These are phyloP conservation scores for Coniella lustricola DNA, from an alignment of 2,329 filamentous ascomycete species.

Conservation along the genomic window DNA sequence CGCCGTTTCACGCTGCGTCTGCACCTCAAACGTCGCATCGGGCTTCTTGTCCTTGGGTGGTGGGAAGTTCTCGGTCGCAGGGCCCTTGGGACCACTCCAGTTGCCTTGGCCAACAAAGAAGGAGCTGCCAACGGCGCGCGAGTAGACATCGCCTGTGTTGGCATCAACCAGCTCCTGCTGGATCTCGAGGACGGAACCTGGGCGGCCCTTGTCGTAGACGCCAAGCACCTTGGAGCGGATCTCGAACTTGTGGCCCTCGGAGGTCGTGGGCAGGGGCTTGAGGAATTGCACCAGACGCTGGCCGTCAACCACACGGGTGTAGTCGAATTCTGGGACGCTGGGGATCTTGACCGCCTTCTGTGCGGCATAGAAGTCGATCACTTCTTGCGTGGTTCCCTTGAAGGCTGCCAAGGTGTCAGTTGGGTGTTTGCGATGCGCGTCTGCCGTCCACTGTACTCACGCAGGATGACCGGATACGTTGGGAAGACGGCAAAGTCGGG, in stretches of 20 bases:
- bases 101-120: conserved; percentile 75
- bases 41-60: conserved; percentile 62
- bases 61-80: conserved; percentile 69
- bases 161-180: conserved; percentile 71
- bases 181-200: conserved; percentile 73
- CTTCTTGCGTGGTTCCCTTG: conserved; percentile 69
- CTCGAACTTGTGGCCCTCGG: conserved; percentile 67
- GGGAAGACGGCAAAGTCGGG: conserved; percentile 83
- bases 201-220: conserved; percentile 84
- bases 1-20: conserved; percentile 65
- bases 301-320: conserved; percentile 69
- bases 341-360: conserved; percentile 62
- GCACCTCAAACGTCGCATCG: conserved; percentile 62
- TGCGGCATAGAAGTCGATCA: conserved; percentile 76
- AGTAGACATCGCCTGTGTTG: conserved; percentile 62
- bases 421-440: background rate
- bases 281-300: conserved; percentile 73
- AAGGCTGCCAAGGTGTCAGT: conserved; percentile 44
- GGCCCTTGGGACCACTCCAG: conserved; percentile 89
- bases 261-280: conserved; percentile 67
- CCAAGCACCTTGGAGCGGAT: conserved; percentile 70
- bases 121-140: conserved; percentile 58
- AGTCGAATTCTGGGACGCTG: conserved; percentile 69
- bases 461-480: conserved; percentile 76
- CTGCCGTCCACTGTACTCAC: conserved; percentile 35